Base-by-base conservation (phyloP, 192 early-diverging fungal genomes). In the Linnemannia hyalina region DNA sequence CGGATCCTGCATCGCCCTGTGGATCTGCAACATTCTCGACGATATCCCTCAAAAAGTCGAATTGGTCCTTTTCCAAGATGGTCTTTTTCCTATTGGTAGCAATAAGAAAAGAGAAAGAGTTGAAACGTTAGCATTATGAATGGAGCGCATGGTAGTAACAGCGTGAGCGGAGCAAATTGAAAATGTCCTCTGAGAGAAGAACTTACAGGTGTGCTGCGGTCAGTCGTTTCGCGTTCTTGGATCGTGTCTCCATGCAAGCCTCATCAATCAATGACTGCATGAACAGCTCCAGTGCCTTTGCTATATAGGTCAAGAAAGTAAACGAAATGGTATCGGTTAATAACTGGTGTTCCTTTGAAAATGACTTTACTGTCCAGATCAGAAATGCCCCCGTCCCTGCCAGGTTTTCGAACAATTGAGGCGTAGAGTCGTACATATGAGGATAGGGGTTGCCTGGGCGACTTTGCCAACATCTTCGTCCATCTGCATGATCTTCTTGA, bases 381-480 rank as follows among this genome's bases (percentile, higher is more conserved):
- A 40, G n/a, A n/a, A 13, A 13, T 46, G n/a, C 57, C 35, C 20
- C 23, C 36, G 6, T 16, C 15, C n/a, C 20, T 76, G 49, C 16
- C 49, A 16, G 4, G 18, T 52, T 20, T 18, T 52, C 16, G 16
- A 52, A 52, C 49, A 52, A 52, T 5, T 20, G 22, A 15, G 15
- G 22, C 22, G 40, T 40, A 63, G 23, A 23, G 79, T 91, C 89
- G 89, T 94, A 92, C 96, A 98, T 68, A 99, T 97, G 42, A 99
- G 91, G 29, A 99, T 94, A 6, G 98, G 98, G 15, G 98, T 99
- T 32, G 96, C 97, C 80, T 97, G 96, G 1, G 98, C 96, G 83
- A 99, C 97, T 88, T 99, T 99, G 68, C 98, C 98, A 4, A 99
- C 97, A 83, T 99, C 98, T 70, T 99, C 98, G 88, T 99, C 98